Percentiles rank a stretch among this genome's conserved stretches.
These are phyloP conservation scores for Xenoacremonium recifei DNA, from an alignment of 2,329 filamentous ascomycete species.

Conservation along the genomic window DNA sequence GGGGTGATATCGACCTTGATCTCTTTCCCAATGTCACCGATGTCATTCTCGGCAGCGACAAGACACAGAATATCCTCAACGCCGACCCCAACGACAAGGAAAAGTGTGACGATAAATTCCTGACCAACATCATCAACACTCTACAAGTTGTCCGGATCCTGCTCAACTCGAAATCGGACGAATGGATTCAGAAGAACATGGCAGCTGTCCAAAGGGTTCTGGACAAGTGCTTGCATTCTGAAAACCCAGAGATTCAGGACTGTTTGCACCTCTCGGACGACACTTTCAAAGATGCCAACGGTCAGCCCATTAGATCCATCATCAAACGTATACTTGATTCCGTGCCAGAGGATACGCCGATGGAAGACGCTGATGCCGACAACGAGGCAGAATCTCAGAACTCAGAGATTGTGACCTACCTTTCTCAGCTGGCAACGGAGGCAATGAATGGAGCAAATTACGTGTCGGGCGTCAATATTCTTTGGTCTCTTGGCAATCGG, in stretches of 20 bases:
- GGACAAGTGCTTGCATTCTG: constrained; percentile 84
- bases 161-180: constrained; percentile 80
- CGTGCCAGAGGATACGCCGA: constrained; percentile 72
- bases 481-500: constrained; percentile 87
- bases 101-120: constrained; percentile 78
- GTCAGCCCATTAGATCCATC: constrained; percentile 69
- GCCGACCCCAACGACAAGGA: constrained; percentile 63
- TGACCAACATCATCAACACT: constrained; percentile 88
- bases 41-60: constrained; percentile 78
- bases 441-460: constrained; percentile 79
- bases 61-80: constrained; percentile 60
- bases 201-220: constrained; percentile 79
- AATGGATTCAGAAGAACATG: constrained; percentile 84
- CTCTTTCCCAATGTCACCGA: constrained; percentile 89
- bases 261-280: constrained; percentile 77
- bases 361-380: constrained; percentile 78
- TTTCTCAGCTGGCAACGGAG: constrained; percentile 85
- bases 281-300: constrained; percentile 62
- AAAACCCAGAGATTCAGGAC: constrained; percentile 90
- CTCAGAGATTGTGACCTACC: constrained; percentile 81
- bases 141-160: constrained; percentile 90
- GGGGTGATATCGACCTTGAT: constrained; percentile 90
- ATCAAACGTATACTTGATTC: constrained; percentile 84
- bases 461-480: constrained; percentile 83
- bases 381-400: constrained; percentile 77